Evolutionary conservation across 1,139 yeast genomes (phyloP).

Genomic region (Blastobotrys aristatus): DNA sequence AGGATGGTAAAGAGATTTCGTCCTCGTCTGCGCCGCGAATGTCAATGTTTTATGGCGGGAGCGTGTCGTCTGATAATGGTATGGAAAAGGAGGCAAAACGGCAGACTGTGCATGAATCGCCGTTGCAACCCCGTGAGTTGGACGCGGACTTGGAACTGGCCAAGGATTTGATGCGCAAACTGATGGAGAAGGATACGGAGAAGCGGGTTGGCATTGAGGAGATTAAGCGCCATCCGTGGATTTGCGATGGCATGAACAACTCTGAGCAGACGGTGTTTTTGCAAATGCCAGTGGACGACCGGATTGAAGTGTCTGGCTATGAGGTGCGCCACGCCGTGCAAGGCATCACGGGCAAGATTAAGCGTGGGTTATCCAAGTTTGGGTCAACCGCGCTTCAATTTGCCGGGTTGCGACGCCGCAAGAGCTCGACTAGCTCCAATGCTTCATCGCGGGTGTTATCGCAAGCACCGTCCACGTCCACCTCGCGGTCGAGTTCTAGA

Average conservation of each 20-base stretch:
- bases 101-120: constrained; percentile 2
- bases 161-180: constrained; percentile 55
- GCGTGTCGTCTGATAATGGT: too few relatives aligned
- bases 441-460: constrained; percentile 14
- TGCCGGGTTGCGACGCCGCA: constrained; percentile 34
- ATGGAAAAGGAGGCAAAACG: background rate
- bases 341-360: constrained; percentile 68
- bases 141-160: constrained; percentile 40
- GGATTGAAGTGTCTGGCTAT: constrained; percentile 57
- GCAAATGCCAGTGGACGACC: constrained; percentile 32
- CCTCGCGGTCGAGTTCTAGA: constrained; percentile 19
- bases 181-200: constrained; percentile 68
- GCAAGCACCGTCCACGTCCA: background rate
- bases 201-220: constrained; percentile 66
- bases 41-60: constrained; percentile 10
- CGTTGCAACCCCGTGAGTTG: constrained; percentile 12
- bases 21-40: background rate
- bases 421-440: constrained; percentile 21
- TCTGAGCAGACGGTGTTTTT: constrained; percentile 37
- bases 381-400: constrained; percentile 43
- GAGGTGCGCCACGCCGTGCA: constrained; percentile 74
- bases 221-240: constrained; percentile 78
- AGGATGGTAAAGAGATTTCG: background rate
- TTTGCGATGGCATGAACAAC: constrained; percentile 53
- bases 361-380: constrained; percentile 49